Percentiles rank a stretch among this genome's conserved stretches.
Conservation (phyloP, 208 protist species). For the Trypanosoma mega region DNA sequence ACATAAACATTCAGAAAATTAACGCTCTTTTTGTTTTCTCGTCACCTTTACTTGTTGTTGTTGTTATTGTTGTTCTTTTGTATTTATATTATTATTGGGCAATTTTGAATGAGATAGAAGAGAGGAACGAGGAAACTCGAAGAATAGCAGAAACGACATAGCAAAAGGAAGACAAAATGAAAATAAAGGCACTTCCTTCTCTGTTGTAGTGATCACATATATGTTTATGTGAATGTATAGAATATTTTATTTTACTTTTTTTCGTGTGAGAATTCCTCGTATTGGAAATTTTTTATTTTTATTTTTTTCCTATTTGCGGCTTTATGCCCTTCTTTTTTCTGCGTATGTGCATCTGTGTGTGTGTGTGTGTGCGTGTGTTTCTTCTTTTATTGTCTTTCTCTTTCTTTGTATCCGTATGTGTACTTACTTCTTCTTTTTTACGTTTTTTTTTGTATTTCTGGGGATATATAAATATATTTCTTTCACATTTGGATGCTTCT, state of each 20-base stretch:
- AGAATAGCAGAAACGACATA: too few species aligned
- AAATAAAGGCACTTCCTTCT: neutral
- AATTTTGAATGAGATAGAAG: too few species aligned
- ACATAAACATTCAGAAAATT: neutral
- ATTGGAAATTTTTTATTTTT: constrained; percentile 1
- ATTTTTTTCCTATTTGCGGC: neutral
- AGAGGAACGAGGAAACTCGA: too few species aligned
- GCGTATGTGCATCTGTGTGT: neutral
- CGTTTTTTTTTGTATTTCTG: neutral
- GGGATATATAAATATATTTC: neutral
- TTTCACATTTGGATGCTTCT: too few species aligned
- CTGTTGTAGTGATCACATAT: neutral
- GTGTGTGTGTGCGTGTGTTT: neutral
- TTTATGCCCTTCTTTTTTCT: neutral
- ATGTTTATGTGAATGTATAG: neutral
- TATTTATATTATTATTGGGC: too few species aligned
- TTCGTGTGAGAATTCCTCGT: neutral
- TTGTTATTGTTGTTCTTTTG: neutral
- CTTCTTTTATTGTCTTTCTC: neutral
- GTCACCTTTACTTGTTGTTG: neutral
- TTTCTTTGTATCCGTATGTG: constrained; percentile 1
- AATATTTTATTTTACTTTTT: neutral
- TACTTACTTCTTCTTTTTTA: neutral
- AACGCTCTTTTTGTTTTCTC: neutral
- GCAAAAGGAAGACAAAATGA: too few species aligned